Evolutionary conservation across 306 rosid genomes (phyloP), one percentile per base, ranked within the genome.

Genomic region (Pachyrhizus erosus): DNA sequence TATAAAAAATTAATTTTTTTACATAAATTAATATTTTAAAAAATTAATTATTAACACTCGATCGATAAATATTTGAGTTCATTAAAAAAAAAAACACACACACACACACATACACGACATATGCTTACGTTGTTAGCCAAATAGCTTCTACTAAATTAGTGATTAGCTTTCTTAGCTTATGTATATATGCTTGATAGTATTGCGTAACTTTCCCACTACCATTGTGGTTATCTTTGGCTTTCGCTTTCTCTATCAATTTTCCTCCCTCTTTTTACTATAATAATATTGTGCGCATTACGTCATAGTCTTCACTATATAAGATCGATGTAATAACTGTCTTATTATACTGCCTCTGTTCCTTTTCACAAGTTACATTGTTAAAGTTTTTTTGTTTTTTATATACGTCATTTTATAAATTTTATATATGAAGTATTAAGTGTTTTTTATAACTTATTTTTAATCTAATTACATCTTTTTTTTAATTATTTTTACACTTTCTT

Each of bases 261-360:
- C 21, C 24, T 67, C 15, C 71, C 20, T 2, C 61, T 40, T 70
- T 70, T 45, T 29, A 70, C 72, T 76, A 76, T 45, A 33, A 69
- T 82, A 69, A 68, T 26, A 34, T 6, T 69, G 76, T 79, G 60
- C 46, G 31, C 15, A 67, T 83, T 83, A 61, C 82, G 24, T 77
- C 82, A 76, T 18, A 9, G 39, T 68, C 43, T 65, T 76, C 20
- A 34, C 73, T 29, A 4, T 24, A 51, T 2, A 82, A 52, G 52
- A 29, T 18, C 12, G 26, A 52, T 45, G 4, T 54, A 42, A 12
- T 9, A 55, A 29, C 6, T 29, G 43, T 76, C 77, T 60, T 61
- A 61, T 61, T 61, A 29, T 51, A 51, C 54, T 51, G 9, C 13
- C 69, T 12, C 66, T 26, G 9, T 5, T 60, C 37, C 18, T 60